Conservation (phyloP, 2,329 filamentous ascomycete species). For the Alternaria sp. region DNA sequence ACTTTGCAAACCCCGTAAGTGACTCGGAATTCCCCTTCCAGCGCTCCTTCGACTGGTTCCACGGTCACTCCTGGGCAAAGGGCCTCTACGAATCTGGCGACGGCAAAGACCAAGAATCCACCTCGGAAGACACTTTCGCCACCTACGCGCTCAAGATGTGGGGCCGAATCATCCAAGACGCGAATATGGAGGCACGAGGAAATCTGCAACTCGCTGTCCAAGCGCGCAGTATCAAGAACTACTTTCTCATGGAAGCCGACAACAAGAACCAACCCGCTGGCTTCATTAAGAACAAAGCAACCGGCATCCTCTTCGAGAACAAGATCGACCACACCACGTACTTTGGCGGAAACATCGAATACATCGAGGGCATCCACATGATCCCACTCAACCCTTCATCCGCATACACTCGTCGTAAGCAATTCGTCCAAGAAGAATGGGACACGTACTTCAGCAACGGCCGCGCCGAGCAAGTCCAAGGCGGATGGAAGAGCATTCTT, state of each 20-base stretch:
- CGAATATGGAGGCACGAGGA: slow-evolving; percentile 77
- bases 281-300: slow-evolving; percentile 82
- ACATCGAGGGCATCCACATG: slow-evolving; percentile 82
- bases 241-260: slow-evolving; percentile 79
- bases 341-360: slow-evolving; percentile 74
- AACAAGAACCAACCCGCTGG: slow-evolving; percentile 76
- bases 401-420: slow-evolving; percentile 69
- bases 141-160: slow-evolving; percentile 94
- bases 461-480: slow-evolving; percentile 68
- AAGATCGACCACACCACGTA: slow-evolving; percentile 92
- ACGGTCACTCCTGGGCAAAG: slow-evolving; percentile 91
- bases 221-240: slow-evolving; percentile 73
- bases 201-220: slow-evolving; percentile 86
- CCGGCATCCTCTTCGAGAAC: slow-evolving; percentile 85
- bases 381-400: slow-evolving; percentile 76
- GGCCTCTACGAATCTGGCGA: slow-evolving; percentile 76
- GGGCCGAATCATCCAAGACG: slow-evolving; percentile 77
- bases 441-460: slow-evolving; percentile 75
- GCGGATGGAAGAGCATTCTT: slow-evolving; percentile 86
- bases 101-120: slow-evolving; percentile 88
- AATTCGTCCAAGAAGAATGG: slow-evolving; percentile 75
- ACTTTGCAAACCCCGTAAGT: slow-evolving; percentile 76
- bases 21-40: slow-evolving; percentile 80
- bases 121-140: slow-evolving; percentile 90
- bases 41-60: slow-evolving; percentile 83